Percentiles rank a stretch among this genome's conserved stretches.
Evolutionary conservation across 176 grass and related monocot species (phyloP).

Genomic region (Aegilops speltoides): DNA sequence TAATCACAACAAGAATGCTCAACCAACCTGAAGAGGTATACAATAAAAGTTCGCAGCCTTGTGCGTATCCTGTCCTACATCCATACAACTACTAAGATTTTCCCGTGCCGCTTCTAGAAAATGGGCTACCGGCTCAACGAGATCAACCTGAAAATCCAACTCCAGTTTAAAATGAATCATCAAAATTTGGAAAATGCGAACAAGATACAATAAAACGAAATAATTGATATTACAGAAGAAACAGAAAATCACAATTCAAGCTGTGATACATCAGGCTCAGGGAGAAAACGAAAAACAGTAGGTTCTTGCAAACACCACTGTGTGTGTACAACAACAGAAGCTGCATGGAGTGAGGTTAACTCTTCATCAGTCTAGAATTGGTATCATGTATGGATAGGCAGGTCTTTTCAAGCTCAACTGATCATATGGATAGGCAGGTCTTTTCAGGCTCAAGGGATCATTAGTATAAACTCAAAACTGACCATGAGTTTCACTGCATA

Average conservation of each 20-base stretch:
- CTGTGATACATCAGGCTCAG: background rate
- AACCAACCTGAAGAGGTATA: slow-evolving; percentile 91
- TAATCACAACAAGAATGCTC: background rate
- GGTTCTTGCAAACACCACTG: background rate
- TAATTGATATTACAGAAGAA: background rate
- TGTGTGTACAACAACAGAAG: background rate
- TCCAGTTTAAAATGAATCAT: slow-evolving; percentile 21
- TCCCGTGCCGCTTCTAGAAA: slow-evolving; percentile 81
- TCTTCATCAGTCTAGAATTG: background rate
- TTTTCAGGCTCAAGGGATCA: background rate
- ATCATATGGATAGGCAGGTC: background rate
- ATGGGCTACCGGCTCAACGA: slow-evolving; percentile 95
- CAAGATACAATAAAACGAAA: background rate
- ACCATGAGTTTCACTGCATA: background rate
- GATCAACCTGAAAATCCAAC: slow-evolving; percentile 66
- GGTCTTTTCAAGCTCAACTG: background rate
- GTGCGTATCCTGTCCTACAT: slow-evolving; percentile 47
- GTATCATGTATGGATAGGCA: background rate
- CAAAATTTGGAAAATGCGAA: background rate
- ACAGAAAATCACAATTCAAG: background rate
- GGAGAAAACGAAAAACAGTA: background rate
- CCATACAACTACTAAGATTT: slow-evolving; percentile 63
- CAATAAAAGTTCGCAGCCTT: slow-evolving; percentile 89
- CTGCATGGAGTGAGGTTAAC: background rate
- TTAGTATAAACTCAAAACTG: background rate